Conservation (phyloP, 176 grass and related monocot genomes). For the Neostapfia colusana region DNA sequence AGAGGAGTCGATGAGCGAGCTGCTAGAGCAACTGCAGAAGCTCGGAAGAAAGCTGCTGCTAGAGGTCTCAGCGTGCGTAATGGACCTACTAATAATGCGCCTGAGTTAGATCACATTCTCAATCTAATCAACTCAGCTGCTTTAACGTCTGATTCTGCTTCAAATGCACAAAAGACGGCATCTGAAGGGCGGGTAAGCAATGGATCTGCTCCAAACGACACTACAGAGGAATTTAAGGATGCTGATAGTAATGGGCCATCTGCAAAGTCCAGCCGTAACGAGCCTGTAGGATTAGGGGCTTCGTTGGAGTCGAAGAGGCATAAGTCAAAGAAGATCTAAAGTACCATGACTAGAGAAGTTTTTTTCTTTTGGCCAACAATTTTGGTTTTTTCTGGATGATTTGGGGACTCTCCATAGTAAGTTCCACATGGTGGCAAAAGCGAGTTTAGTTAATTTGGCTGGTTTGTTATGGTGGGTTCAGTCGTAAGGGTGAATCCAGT, state of each 20-base stretch:
- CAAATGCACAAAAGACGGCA: slow-evolving; percentile 29
- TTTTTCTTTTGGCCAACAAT: slow-evolving; percentile 15
- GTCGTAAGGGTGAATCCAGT: no score
- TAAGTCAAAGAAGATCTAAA: slow-evolving; percentile 57
- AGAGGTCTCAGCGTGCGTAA: slow-evolving; percentile 68
- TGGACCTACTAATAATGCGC: slow-evolving; percentile 34
- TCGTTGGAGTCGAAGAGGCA: slow-evolving; percentile 85
- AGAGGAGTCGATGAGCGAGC: slow-evolving; percentile 79
- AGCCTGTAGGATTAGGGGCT: slow-evolving; percentile 77
- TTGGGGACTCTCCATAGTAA: slow-evolving; percentile 23
- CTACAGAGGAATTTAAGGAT: slow-evolving; percentile 19
- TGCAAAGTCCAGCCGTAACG: slow-evolving; percentile 25
- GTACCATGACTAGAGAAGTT: not conserved
- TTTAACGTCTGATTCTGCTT: not conserved
- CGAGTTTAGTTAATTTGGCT: slow-evolving; percentile 37
- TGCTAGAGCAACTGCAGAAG: slow-evolving; percentile 68
- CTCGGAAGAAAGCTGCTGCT: slow-evolving; percentile 79
- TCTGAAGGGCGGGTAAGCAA: slow-evolving; percentile 20
- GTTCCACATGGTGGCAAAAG: slow-evolving; percentile 34
- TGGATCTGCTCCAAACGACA: slow-evolving; percentile 37
- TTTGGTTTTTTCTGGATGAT: slow-evolving; percentile 45
- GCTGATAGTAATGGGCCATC: slow-evolving; percentile 10
- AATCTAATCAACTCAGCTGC: slow-evolving; percentile 60
- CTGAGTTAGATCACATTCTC: slow-evolving; percentile 59
- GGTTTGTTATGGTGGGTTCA: no score